These are phyloP conservation scores for Sorghum bicolor DNA, from an alignment of 176 grass and related monocot genomes.

Conservation along the genomic window DNA sequence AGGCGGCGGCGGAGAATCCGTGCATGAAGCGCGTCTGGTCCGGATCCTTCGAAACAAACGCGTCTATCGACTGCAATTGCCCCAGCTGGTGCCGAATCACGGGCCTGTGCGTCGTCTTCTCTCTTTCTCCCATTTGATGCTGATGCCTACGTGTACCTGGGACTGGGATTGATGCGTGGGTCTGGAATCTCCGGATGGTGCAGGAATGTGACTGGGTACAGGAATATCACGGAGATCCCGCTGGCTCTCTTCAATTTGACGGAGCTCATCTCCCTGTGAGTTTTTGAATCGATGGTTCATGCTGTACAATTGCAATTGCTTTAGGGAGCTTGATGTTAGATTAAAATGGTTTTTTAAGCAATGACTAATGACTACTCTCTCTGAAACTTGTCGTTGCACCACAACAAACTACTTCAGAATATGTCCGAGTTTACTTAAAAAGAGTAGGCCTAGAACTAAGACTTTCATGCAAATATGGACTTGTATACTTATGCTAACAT, in stretches of 20 bases:
- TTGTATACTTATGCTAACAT: background rate
- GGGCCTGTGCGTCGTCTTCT: slow-evolving; percentile 26
- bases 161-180: background rate
- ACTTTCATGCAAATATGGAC: background rate
- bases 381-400: background rate
- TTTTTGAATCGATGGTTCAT: background rate
- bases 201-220: slow-evolving; percentile 43
- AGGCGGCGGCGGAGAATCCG: background rate
- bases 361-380: background rate
- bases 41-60: background rate
- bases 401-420: background rate
- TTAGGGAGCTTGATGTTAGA: background rate
- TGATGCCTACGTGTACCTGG: background rate
- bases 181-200: slow-evolving; percentile 16
- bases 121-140: background rate
- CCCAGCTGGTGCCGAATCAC: slow-evolving; percentile 27
- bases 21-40: background rate
- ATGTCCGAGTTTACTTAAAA: background rate
- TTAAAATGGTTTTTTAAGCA: background rate
- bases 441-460: background rate
- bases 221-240: slow-evolving; percentile 35
- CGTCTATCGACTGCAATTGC: slow-evolving; percentile 33
- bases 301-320: background rate
- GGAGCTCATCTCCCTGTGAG: slow-evolving; percentile 50
- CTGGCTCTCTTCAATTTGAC: slow-evolving; percentile 37